These are phyloP conservation scores for Pseudogymnoascus sp. DNA, from an alignment of 2,329 filamentous ascomycete genomes.

Conservation along the genomic window DNA sequence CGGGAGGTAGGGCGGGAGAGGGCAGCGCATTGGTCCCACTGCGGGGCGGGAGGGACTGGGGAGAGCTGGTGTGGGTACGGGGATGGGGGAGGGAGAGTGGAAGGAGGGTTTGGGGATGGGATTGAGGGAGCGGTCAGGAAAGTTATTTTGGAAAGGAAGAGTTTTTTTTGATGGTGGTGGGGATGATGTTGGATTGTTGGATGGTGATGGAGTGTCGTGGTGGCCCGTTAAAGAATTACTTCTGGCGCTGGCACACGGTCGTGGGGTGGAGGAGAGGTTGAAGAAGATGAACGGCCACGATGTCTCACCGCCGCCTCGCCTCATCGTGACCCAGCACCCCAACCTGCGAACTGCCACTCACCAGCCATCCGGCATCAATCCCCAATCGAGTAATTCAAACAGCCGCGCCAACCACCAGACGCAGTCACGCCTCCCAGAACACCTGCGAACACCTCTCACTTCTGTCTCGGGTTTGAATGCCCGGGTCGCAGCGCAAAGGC, in stretches of 20 bases:
- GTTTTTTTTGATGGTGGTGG: background rate
- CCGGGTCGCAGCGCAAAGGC: background rate
- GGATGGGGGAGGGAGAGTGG: background rate
- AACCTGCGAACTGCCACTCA: background rate
- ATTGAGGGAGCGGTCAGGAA: background rate
- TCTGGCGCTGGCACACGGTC: background rate
- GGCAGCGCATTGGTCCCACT: background rate
- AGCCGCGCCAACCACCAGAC: background rate
- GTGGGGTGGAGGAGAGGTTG: too few species aligned
- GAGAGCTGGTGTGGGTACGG: background rate
- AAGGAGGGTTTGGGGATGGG: background rate
- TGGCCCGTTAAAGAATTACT: background rate
- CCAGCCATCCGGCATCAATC: background rate
- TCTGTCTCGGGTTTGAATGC: background rate
- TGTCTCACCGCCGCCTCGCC: background rate
- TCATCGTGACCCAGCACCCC: background rate
- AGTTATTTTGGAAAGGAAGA: background rate
- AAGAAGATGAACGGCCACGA: background rate
- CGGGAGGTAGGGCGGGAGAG: background rate
- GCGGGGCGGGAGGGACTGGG: background rate
- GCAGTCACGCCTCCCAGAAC: background rate
- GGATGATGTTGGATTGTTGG: background rate
- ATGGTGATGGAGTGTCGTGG: background rate
- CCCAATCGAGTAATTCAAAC: background rate
- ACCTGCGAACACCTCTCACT: background rate